Base-by-base conservation (phyloP, 1,139 yeast species). In the Sugiyamaella novakii region DNA sequence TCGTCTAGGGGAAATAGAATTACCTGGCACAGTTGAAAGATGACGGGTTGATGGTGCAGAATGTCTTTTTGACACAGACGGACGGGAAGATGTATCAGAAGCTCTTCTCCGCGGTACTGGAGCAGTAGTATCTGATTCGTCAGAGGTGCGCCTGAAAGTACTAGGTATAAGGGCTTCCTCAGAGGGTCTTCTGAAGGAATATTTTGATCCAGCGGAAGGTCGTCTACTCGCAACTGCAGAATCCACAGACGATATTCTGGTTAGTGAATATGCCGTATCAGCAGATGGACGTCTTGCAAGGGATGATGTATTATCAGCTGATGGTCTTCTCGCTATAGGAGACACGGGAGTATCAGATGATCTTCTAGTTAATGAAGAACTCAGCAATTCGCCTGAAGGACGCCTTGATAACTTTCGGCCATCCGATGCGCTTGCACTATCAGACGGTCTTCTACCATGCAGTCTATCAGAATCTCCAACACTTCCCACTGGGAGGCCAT, bases 11-110 rank as follows among this genome's bases (percentile, higher is more conserved):
- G 28, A 28, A 24, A 30, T 28, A 3, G 36, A 15, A 10, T 21
- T 25, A 39, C 28, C 25, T 31, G 18, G 37, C 22, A n/a, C n/a
- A 24, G 44, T 12, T 12, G 44, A 42, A 3, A 33, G 15, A 14
- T 27, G 39, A 11, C 34, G 46, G 11, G 34, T 33, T 5, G 46
- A 42, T 1, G 46, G 46, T 5, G 46, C 46, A 5, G 46, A 42
- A 18, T 42, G 46, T 17, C 46, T 19, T 17, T 42, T 42, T 5
- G 46, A 17, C 4, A 34, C 36, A 29, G 27, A 28, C n/a, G 27
- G 43, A 2, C 19, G 21, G 3, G 43, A 29, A 8, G 42, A 15
- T 7, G 31, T 27, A 17, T 38, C 42, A 2, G 34, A 28, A 10
- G 35, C 25, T 19, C 33, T 28, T 39, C 35, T 18, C 8, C 43